Base-by-base conservation (phyloP, 768 basidiomycete genomes). In the Tylopilus sp. region DNA sequence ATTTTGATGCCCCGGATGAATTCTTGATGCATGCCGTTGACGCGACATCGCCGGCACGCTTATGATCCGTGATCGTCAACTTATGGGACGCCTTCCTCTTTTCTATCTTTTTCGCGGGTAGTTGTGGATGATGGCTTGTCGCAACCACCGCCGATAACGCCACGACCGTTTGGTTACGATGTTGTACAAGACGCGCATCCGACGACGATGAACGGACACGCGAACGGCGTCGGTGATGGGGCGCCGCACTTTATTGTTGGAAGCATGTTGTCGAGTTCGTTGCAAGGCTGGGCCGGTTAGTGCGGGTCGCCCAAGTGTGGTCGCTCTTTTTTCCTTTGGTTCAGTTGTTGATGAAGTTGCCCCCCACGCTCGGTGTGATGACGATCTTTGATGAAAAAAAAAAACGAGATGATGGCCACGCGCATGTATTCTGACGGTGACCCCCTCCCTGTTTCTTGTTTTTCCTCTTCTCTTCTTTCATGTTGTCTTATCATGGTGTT, bases 261-360 rank as follows among this genome's bases (percentile, higher is more conserved):
- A 49, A 59, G 55, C 40, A 53, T 43, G 11, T 59, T 62, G 13
- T 65, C 64, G 42, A 65, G 64, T 47, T 66, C 64, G 47, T 26
- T 66, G 53, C 64, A 62, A 50, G 65, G 65, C 4, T 66, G 65
- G 65, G 65, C 65, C 47, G 65, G 65, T 45, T 56, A 56, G 43
- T 28, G 7, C 45, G 48, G 26, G 44, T 33, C 30, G 44, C 33
- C 20, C 5, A n/a, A 17, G 12, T 15, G 7, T 15, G 28, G 43
- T 17, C 33, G 45, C 21, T 4, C 40, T 48, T 48, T 8, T 30
- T 40, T 8, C 17, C 22, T 12, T 21, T 22, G n/a, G n/a, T n/a
- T n/a, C n/a, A n/a, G n/a, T n/a, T n/a, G n/a, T n/a, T n/a, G n/a
- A n/a, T n/a, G n/a, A n/a, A n/a, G n/a, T n/a, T n/a, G n/a, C n/a